These are phyloP conservation scores for Aspergillus sp. DNA, from an alignment of 2,329 filamentous ascomycete genomes.

Conservation along the genomic window DNA sequence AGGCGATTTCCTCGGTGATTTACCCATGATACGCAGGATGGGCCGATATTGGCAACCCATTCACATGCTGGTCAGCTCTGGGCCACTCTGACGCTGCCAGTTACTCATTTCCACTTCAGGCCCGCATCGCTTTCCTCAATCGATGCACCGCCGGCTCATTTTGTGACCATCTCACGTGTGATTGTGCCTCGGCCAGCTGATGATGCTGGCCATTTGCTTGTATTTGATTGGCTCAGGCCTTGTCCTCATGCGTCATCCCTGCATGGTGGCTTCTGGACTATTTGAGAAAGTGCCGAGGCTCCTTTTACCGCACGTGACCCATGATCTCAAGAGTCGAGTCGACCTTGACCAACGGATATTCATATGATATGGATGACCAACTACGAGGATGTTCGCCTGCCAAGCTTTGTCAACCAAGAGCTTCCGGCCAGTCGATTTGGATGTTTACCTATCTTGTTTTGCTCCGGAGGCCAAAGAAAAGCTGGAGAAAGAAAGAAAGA, in stretches of 20 bases:
- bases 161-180: slow-evolving; percentile 5
- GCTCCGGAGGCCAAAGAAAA: too few species aligned
- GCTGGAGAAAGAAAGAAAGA: too few species aligned
- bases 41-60: neutral
- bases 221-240: slow-evolving; percentile 18
- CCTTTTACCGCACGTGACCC: slow-evolving; percentile 2
- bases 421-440: too few species aligned
- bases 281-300: slow-evolving; percentile 24
- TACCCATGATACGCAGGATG: neutral
- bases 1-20: slow-evolving; percentile 1
- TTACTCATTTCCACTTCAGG: neutral
- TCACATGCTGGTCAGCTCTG: slow-evolving; percentile 3
- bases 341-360: neutral
- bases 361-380: neutral
- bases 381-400: too few species aligned
- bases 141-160: neutral
- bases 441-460: too few species aligned
- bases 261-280: neutral
- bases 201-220: neutral
- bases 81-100: neutral
- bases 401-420: too few species aligned
- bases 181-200: slow-evolving; percentile 12
- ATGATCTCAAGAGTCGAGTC: slow-evolving; percentile 2
- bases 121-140: neutral
- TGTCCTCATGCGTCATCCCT: slow-evolving; percentile 16